These are phyloP conservation scores for Astraeus odoratus DNA, from an alignment of 768 basidiomycete genomes.

Conservation along the genomic window DNA sequence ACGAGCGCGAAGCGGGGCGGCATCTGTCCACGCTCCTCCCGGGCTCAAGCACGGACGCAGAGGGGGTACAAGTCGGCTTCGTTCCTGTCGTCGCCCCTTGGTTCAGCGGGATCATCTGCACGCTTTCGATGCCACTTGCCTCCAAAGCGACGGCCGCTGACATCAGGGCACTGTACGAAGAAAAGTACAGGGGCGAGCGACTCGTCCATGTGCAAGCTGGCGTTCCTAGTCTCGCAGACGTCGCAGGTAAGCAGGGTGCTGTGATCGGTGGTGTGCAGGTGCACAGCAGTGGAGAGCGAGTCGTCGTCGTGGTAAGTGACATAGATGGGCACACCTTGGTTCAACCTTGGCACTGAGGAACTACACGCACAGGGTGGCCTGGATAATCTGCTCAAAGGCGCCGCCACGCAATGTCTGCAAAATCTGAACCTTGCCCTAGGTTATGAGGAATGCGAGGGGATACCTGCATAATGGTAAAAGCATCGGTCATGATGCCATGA, in stretches of 20 bases:
- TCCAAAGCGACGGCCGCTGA: constrained; percentile 63
- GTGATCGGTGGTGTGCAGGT: constrained; percentile 90
- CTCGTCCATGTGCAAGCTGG: constrained; percentile 62
- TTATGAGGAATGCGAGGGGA: constrained; percentile 78
- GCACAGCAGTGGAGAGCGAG: constrained; percentile 80
- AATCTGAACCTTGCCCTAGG: constrained; percentile 89
- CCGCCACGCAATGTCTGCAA: constrained; percentile 98
- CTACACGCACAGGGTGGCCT: constrained; percentile 64
- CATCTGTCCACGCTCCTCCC: constrained; percentile 67
- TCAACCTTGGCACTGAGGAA: constrained; percentile 1
- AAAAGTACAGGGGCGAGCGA: constrained; percentile 68
- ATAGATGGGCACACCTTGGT: background rate
- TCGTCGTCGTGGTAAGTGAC: constrained; percentile 83
- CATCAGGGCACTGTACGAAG: constrained; percentile 65
- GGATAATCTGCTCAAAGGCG: constrained; percentile 96
- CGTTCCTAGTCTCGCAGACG: constrained; percentile 67
- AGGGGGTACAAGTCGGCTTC: constrained; percentile 64
- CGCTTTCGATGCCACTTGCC: constrained; percentile 74
- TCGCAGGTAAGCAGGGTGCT: constrained; percentile 85
- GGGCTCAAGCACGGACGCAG: constrained; percentile 8
- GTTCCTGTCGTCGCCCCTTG: constrained; percentile 84
- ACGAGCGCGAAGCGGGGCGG: constrained; percentile 89
- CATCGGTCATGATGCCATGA: no score
- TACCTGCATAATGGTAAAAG: constrained; percentile 43
- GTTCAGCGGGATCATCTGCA: constrained; percentile 95